Conservation (phyloP, 2,329 filamentous ascomycete genomes). For the Curvularia lunata region DNA sequence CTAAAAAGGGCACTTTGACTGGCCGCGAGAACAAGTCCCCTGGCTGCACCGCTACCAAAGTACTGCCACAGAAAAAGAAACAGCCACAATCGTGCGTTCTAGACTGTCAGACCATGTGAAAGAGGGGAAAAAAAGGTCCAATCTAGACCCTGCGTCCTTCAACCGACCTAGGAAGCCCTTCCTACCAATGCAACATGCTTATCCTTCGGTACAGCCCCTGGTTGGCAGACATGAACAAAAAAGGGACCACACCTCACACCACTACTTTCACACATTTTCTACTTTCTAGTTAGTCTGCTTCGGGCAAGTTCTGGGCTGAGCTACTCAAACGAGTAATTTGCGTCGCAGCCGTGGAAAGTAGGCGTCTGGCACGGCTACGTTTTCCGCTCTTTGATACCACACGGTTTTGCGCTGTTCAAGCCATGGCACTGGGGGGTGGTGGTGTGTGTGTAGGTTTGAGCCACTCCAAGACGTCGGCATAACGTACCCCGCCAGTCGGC, state of each 20-base stretch:
- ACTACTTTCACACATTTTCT: background rate
- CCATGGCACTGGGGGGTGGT: no score
- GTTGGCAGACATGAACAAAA: background rate
- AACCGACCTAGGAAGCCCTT: background rate
- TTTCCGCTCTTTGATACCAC: background rate
- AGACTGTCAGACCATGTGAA: background rate
- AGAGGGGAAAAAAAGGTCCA: background rate
- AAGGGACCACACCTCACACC: background rate
- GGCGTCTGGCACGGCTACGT: slow-evolving; percentile 10
- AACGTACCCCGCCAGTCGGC: background rate
- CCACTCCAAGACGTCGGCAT: background rate
- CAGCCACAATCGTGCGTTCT: background rate
- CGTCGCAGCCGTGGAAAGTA: slow-evolving; percentile 4
- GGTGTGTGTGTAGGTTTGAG: background rate
- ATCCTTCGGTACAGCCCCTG: background rate
- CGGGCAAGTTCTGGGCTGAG: background rate
- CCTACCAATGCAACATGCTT: background rate
- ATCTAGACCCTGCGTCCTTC: background rate
- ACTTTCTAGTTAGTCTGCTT: background rate
- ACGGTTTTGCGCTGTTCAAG: background rate
- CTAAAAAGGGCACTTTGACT: background rate
- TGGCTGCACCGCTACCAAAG: background rate
- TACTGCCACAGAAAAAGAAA: background rate
- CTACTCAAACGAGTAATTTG: slow-evolving; percentile 10
- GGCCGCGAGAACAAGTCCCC: no score